phyloP scores from a whole-genome alignment of 1,284 basidiomycete species.

The Amylostereum chailletii region DNA sequence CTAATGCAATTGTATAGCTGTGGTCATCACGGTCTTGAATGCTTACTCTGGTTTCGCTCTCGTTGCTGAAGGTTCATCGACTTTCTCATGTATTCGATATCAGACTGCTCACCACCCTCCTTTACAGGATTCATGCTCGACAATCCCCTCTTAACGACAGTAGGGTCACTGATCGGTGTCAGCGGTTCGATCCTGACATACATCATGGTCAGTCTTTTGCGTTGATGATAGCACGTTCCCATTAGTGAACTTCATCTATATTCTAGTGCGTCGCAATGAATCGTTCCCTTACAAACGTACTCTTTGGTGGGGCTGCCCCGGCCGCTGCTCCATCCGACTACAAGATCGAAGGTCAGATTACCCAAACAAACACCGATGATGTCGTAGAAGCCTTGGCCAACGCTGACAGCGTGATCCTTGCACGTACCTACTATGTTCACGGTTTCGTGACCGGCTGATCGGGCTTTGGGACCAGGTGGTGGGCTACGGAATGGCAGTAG shows the following conservation, averaged over 20 bases:
- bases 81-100: neutral
- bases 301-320: conserved; percentile 69
- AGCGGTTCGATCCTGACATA: conserved; percentile 85
- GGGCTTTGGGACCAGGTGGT: conserved; percentile 44
- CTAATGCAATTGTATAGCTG: conserved; percentile 37
- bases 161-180: conserved; percentile 78
- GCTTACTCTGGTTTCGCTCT: conserved; percentile 87
- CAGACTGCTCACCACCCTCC: neutral
- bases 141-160: conserved; percentile 71
- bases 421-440: conserved; percentile 19
- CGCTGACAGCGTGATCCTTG: conserved; percentile 78
- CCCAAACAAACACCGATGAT: conserved; percentile 70
- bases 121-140: conserved; percentile 75
- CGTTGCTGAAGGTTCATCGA: conserved; percentile 67
- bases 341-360: conserved; percentile 75
- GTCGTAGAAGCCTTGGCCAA: conserved; percentile 68
- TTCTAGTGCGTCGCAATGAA: conserved; percentile 83
- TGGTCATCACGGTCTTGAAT: conserved; percentile 82
- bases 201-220: conserved; percentile 60
- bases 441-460: neutral
- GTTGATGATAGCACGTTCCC: conserved; percentile 2
- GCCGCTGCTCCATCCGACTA: conserved; percentile 45
- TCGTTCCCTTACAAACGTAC: conserved; percentile 66
- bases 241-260: conserved; percentile 1
- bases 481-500: conserved; percentile 85